phyloP scores from a whole-genome alignment of 1,284 basidiomycete species.

The Trametes pubescens region DNA sequence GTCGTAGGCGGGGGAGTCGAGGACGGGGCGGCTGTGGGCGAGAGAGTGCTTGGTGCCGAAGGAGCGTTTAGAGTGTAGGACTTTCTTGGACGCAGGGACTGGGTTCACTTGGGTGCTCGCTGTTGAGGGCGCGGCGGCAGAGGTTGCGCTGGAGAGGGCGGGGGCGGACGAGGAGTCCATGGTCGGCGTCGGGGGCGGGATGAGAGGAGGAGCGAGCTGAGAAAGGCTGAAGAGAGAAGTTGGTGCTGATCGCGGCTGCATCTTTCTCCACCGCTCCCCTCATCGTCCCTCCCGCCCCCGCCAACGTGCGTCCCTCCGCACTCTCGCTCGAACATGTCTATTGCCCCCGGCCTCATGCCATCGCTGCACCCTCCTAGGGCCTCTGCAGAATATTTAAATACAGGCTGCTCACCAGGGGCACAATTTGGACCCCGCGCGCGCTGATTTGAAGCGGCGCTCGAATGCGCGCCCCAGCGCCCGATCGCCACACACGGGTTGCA shows the following conservation, averaged over 20 bases:
- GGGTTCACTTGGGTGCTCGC: constrained; percentile 10
- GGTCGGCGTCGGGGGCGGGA: background rate
- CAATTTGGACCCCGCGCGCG: constrained; percentile 2
- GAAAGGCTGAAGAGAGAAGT: background rate
- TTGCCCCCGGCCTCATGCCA: background rate
- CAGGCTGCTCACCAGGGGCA: too few relatives aligned
- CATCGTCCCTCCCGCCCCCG: background rate
- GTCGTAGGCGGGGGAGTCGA: constrained; percentile 81
- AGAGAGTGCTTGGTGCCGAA: constrained; percentile 57
- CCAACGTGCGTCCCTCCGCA: background rate
- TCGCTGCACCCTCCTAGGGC: background rate
- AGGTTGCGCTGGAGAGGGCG: constrained; percentile 17
- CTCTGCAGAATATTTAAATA: too few relatives aligned
- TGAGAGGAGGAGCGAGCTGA: background rate
- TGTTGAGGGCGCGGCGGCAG: constrained; percentile 8
- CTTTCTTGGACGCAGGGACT: constrained; percentile 42
- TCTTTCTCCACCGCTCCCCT: background rate
- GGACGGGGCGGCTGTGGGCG: constrained; percentile 49
- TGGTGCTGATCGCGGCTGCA: background rate
- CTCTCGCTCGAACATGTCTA: background rate
- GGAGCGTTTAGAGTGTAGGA: constrained; percentile 69
- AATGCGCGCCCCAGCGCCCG: constrained; percentile 15
- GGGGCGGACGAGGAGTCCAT: constrained; percentile 27
- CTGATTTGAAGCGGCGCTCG: constrained; percentile 15
- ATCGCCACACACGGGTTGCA: constrained; percentile 16